A percentile compares a stretch with the other conserved stretches of the same genome.
Conservation (phyloP, 768 basidiomycete species). For the Agrocybe praecox region DNA sequence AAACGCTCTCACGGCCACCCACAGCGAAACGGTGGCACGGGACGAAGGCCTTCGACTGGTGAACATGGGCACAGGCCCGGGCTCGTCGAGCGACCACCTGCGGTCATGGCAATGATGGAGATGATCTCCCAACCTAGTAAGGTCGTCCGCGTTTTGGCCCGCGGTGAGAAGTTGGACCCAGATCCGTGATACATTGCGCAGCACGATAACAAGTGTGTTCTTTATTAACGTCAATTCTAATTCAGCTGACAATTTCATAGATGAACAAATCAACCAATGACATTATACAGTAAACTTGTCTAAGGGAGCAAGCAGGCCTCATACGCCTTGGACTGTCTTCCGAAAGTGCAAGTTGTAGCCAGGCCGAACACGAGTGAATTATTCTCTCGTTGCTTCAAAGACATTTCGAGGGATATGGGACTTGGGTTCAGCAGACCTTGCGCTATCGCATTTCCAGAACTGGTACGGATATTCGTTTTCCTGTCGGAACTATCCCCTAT, state of each 20-base stretch:
- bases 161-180: conserved; percentile 80
- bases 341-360: background rate
- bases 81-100: conserved; percentile 76
- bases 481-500: conserved; percentile 12
- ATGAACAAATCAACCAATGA: background rate
- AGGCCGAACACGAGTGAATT: background rate
- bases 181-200: conserved; percentile 15
- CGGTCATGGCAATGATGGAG: conserved; percentile 84
- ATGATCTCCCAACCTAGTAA: conserved; percentile 72
- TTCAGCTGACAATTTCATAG: background rate
- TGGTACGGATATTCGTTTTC: conserved; percentile 17
- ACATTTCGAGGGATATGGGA: background rate
- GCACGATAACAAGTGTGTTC: background rate
- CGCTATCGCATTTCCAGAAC: conserved; percentile 4
- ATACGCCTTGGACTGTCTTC: background rate
- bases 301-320: background rate
- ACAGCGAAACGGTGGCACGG: conserved; percentile 16
- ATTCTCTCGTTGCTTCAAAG: conserved; percentile 1
- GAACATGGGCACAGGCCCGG: conserved; percentile 30
- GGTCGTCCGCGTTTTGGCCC: conserved; percentile 77
- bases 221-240: background rate
- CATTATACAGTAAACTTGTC: background rate
- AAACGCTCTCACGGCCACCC: conserved; percentile 26
- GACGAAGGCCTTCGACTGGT: conserved; percentile 26
- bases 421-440: background rate